Evolutionary conservation across 495 filamentous ascomycete species (phyloP).

Genomic region (Talaromyces nanjingensis): DNA sequence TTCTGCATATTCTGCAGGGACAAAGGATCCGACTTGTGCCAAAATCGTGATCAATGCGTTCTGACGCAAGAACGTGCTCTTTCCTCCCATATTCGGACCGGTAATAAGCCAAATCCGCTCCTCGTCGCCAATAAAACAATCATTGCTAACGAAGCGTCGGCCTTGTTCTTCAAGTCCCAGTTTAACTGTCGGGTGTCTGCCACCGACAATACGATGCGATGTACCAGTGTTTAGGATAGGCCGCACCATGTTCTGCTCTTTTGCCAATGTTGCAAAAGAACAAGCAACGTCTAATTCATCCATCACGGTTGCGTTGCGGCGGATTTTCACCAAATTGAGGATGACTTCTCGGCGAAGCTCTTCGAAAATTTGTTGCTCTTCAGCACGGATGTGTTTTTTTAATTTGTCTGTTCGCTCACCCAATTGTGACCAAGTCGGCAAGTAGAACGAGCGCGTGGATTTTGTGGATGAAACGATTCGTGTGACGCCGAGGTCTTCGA

Average conservation of each 20-base stretch:
- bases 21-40: constrained; percentile 85
- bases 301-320: constrained; percentile 79
- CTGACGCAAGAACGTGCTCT: constrained; percentile 89
- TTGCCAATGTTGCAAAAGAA: constrained; percentile 71
- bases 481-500: constrained; percentile 40
- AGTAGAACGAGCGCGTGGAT: constrained; percentile 76
- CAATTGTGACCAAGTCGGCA: constrained; percentile 74
- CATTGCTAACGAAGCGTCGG: constrained; percentile 76
- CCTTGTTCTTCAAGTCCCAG: constrained; percentile 72
- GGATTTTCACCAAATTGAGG: constrained; percentile 68
- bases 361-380: constrained; percentile 70
- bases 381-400: constrained; percentile 66
- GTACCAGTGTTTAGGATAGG: constrained; percentile 58
- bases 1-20: constrained; percentile 77
- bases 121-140: constrained; percentile 66
- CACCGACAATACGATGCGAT: constrained; percentile 64
- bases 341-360: constrained; percentile 68
- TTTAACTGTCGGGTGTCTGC: constrained; percentile 86
- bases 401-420: constrained; percentile 66
- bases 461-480: constrained; percentile 69
- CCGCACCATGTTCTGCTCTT: constrained; percentile 63
- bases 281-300: constrained; percentile 88
- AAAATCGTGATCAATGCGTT: constrained; percentile 91
- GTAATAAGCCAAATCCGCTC: constrained; percentile 84
- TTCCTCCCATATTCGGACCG: constrained; percentile 98